Base-by-base conservation (phyloP, 257 asterid species). In the Solanum chiquidenum region DNA sequence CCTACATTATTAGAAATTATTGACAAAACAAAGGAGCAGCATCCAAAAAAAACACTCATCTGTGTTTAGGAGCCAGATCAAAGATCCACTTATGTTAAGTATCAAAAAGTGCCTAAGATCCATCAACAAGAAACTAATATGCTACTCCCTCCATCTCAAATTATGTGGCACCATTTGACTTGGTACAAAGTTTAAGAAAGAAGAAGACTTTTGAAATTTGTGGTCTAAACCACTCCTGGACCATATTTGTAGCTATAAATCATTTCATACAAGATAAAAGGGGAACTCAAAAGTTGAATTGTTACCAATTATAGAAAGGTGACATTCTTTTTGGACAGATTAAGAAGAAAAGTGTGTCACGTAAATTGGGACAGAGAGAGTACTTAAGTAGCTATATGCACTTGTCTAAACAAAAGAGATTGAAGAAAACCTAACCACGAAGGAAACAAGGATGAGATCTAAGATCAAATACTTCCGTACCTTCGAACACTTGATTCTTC, bases 401-500 rank as follows among this genome's bases (percentile, higher is more conserved):
- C 71, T 52, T 52, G 31, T 31, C 31, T 46, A 82, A 49, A 49
- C 44, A 20, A 23, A 20, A 52, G 27, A 29, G 71, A 27, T 46
- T 21, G 12, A 31, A 49, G 29, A 80, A 77, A 12, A 14, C 25
- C 12, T 44, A 79, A 79, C 66, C 66, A 25, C 16, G 1, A 40
- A 20, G 84, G 49, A 79, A 79, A 44, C 5, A 44, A 29, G 42
- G 44, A 80, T 16, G 14, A 44, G 10, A 18, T 80, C 23, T 29
- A 49, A 80, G 71, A 11, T 52, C 86, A 52, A 49, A 49, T 31
- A 49, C 44, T 49, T 49, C 31, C 44, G 38, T 90, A 95, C 99
- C 99, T 97, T 90, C 99, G 98, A 72, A 97, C 98, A 91, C 98
- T 96, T 44, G 99, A 96, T 94, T 96, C 99, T 91, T 96, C 99